Evolutionary conservation across 23 red algal species (phyloP).

Genomic region (Gracilaria vermiculophylla): DNA sequence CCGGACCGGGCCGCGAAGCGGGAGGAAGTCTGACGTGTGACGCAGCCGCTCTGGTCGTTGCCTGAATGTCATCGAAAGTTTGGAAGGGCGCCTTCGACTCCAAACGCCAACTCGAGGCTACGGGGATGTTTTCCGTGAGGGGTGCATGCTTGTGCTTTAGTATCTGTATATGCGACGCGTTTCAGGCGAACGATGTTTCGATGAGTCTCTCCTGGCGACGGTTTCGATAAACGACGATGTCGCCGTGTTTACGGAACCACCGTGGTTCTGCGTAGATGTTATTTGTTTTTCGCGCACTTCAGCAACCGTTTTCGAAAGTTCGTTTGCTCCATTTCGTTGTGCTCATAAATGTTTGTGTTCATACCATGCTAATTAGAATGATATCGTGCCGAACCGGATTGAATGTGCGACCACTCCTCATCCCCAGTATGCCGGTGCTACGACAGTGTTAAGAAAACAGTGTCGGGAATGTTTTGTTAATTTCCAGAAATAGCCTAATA

Average conservation of each 20-base stretch:
- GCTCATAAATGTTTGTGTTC: slow-evolving; percentile 9
- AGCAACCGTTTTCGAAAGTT: background rate
- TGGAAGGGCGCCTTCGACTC: too few relatives aligned
- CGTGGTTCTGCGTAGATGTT: background rate
- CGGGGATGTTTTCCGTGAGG: too few relatives aligned
- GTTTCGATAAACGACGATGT: background rate
- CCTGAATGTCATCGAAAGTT: background rate
- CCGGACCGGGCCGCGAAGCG: slow-evolving; percentile 36
- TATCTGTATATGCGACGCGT: too few relatives aligned
- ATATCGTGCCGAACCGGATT: too few relatives aligned
- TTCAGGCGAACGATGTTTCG: background rate
- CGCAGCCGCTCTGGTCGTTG: background rate
- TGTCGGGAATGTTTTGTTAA: too few relatives aligned
- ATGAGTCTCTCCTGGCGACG: background rate
- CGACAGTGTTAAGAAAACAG: too few relatives aligned
- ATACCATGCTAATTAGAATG: background rate
- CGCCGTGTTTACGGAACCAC: background rate
- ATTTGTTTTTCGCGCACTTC: background rate
- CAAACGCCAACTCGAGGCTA: too few relatives aligned
- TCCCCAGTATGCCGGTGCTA: too few relatives aligned
- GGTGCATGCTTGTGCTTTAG: too few relatives aligned
- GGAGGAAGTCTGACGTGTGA: slow-evolving; percentile 12
- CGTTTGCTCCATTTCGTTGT: background rate
- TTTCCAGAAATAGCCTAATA: too few relatives aligned
- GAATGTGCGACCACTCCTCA: too few relatives aligned